These are phyloP conservation scores for Lycium barbarum DNA, from an alignment of 257 asterid species.

Conservation along the genomic window DNA sequence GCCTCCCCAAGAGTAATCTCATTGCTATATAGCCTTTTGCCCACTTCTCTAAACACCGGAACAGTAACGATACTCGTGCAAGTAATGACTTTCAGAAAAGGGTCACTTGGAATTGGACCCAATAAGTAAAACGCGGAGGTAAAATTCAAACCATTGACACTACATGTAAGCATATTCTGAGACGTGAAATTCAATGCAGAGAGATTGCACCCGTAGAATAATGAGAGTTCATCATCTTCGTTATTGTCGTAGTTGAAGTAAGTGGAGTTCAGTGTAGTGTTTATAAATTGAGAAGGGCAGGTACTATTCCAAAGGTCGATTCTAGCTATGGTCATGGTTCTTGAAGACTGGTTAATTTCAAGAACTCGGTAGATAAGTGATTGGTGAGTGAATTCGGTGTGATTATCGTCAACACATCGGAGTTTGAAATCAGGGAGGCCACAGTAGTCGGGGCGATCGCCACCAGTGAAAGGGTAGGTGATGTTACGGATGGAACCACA, in stretches of 20 bases:
- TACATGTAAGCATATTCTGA: conserved; percentile 51
- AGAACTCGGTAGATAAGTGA: conserved; percentile 55
- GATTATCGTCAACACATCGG: conserved; percentile 47
- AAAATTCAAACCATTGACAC: conserved; percentile 27
- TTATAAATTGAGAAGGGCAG: conserved; percentile 47
- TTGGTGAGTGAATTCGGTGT: conserved; percentile 47
- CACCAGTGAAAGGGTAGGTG: conserved; percentile 65
- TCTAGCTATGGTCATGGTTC: conserved; percentile 52
- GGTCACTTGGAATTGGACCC: conserved; percentile 62
- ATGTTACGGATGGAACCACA: conserved; percentile 55
- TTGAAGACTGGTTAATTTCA: conserved; percentile 42
- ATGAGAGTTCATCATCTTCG: conserved; percentile 42
- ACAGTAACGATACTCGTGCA: conserved; percentile 47
- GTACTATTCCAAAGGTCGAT: conserved; percentile 51
- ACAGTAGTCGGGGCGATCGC: conserved; percentile 64
- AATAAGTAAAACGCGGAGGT: conserved; percentile 48
- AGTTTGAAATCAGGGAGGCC: conserved; percentile 61
- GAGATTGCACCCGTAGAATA: conserved; percentile 62
- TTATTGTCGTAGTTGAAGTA: not conserved
- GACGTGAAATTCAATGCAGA: conserved; percentile 35
- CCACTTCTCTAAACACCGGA: conserved; percentile 44
- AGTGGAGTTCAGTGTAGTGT: not conserved
- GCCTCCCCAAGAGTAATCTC: conserved; percentile 50
- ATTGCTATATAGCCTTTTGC: conserved; percentile 40
- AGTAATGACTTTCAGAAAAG: conserved; percentile 36